phyloP scores from a whole-genome alignment of 2,329 filamentous ascomycete genomes.

The Colletotrichum spinosum region DNA sequence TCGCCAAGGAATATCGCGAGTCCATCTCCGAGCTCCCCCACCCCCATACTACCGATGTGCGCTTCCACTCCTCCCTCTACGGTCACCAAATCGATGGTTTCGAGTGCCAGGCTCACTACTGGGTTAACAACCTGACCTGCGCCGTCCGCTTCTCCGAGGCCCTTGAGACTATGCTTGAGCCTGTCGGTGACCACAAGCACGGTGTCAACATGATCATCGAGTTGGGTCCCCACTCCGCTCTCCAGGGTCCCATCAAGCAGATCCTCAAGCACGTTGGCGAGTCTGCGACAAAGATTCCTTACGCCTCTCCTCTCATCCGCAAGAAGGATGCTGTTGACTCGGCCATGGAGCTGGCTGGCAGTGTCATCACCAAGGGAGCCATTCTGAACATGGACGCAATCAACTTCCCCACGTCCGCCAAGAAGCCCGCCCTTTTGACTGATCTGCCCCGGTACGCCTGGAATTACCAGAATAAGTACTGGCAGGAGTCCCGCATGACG shows the following conservation, averaged over 20 bases:
- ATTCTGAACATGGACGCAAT: constrained; percentile 57
- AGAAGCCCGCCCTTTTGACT: constrained; percentile 44
- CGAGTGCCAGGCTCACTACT: constrained; percentile 49
- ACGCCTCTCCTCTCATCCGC: constrained; percentile 61
- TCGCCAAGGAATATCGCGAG: constrained; percentile 49
- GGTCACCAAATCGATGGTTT: constrained; percentile 53
- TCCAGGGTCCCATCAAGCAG: constrained; percentile 63
- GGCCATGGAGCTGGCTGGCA: constrained; percentile 56
- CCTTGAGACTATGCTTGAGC: constrained; percentile 49
- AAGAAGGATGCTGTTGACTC: constrained; percentile 61
- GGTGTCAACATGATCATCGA: constrained; percentile 60
- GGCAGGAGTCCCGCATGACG: constrained; percentile 59
- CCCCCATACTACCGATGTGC: constrained; percentile 48
- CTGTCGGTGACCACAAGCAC: constrained; percentile 48
- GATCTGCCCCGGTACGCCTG: constrained; percentile 62
- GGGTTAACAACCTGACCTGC: constrained; percentile 57
- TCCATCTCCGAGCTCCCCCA: constrained; percentile 55
- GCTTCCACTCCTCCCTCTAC: constrained; percentile 60
- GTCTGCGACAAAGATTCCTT: constrained; percentile 53
- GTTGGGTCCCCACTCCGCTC: constrained; percentile 61
- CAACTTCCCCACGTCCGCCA: constrained; percentile 56
- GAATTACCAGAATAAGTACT: constrained; percentile 59
- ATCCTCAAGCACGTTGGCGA: constrained; percentile 58
- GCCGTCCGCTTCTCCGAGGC: constrained; percentile 59
- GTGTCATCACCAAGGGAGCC: constrained; percentile 58